Base-by-base conservation (phyloP, 2,329 filamentous ascomycete genomes). In the Cytospora mali region DNA sequence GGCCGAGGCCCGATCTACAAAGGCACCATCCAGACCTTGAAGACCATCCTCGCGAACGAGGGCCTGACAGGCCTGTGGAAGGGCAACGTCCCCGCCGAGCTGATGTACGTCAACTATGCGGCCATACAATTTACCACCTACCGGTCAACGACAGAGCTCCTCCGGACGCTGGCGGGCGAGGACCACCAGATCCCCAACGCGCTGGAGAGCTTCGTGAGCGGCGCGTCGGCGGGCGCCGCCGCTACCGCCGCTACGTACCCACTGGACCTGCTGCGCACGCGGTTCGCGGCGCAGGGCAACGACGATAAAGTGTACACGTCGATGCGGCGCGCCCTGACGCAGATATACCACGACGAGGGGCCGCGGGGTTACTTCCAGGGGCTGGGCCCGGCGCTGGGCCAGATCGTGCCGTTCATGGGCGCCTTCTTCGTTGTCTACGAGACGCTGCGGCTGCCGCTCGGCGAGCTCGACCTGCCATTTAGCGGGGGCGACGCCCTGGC, bases 341-440 rank as follows among this genome's bases (percentile, higher is more conserved):
- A 92, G 25, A 99, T 99, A 68, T 79, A 81, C 18, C 81, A 81
- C 4, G 83, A 90, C 65, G 95, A 99, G 77, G 95, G 95, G 0
- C 69, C 78, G 0, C 75, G 75, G 4, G 95, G 95, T 0, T 98
- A 96, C 78, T 99, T 97, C 75, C 90, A 92, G 55, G 95, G 95
- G 4, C 80, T 96, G 35, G 84, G 84, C 1, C 93, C 94, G 1
- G 92, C 89, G 0, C 80, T 98, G 25, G 89, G 83, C 28, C 93
- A 97, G 78, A 95, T 98, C 55, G 86, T 97, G 11, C 95, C 95
- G 2, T 96, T 94, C 74, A 99, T 99, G 95, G 95, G 95, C 16
- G 81, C 97, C 2, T 98, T 99, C 79, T 99, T 99, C 76, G 85
- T 91, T 35, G 84, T 87, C 48, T 99, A 98, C 77, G 95, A 99